These are phyloP conservation scores for Colletotrichum destructivum DNA, from an alignment of 2,329 filamentous ascomycete genomes.

Conservation along the genomic window DNA sequence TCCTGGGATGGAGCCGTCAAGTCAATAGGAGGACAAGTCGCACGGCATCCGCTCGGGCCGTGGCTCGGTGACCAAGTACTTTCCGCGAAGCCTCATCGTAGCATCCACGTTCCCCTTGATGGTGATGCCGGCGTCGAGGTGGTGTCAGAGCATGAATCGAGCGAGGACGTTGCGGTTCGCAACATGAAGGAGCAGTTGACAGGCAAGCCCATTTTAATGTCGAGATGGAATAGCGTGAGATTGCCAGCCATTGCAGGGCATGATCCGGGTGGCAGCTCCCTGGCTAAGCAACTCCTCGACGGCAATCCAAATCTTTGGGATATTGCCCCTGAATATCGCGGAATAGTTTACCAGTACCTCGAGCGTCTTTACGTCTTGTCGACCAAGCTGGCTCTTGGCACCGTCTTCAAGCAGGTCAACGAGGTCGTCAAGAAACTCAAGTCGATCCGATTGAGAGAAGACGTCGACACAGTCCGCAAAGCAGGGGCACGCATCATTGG, in stretches of 20 bases:
- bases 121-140: neutral
- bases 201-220: conserved; percentile 57
- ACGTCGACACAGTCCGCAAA: conserved; percentile 60
- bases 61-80: conserved; percentile 17
- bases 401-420: conserved; percentile 65
- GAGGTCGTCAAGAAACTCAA: conserved; percentile 66
- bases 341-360: conserved; percentile 77
- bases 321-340: conserved; percentile 69
- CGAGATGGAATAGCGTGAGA: neutral
- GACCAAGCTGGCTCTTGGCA: conserved; percentile 63
- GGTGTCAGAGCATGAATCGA: neutral
- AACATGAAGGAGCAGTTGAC: conserved; percentile 67
- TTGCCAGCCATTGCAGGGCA: neutral
- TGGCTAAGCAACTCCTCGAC: conserved; percentile 39
- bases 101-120: conserved; percentile 5
- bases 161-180: neutral
- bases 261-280: neutral
- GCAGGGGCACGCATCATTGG: conserved; percentile 68
- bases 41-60: conserved; percentile 4
- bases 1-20: conserved; percentile 1
- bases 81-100: conserved; percentile 1
- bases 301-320: conserved; percentile 69
- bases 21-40: neutral
- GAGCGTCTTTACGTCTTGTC: conserved; percentile 67
- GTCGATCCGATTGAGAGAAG: conserved; percentile 71